Conservation (phyloP, 805 yeast genomes). For the Candida easanensis region DNA sequence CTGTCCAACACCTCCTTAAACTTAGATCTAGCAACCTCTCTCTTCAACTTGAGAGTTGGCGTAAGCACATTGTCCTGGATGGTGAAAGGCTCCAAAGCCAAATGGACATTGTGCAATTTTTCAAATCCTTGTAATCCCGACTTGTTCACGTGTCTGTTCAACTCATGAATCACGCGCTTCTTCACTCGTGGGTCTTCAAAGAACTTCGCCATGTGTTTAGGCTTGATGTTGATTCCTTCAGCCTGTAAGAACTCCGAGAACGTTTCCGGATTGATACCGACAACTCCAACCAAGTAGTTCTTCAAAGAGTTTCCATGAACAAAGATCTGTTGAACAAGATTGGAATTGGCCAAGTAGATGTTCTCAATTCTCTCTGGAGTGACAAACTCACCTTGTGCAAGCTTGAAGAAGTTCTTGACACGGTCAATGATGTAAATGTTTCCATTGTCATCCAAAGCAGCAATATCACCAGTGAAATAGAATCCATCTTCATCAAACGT, state of each 20-base stretch:
- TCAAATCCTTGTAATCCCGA: slow-evolving; percentile 39
- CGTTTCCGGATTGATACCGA: slow-evolving; percentile 48
- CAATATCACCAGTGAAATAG: slow-evolving; percentile 61
- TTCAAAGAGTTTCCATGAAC: slow-evolving; percentile 56
- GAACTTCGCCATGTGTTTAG: slow-evolving; percentile 2
- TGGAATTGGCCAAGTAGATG: slow-evolving; percentile 42
- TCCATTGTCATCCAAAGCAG: slow-evolving; percentile 41
- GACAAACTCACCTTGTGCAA: slow-evolving; percentile 54
- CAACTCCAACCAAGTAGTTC: slow-evolving; percentile 48
- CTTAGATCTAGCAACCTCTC: slow-evolving; percentile 44
- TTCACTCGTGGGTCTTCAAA: slow-evolving; percentile 5
- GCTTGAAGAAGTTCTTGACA: slow-evolving; percentile 55
- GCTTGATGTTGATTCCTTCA: slow-evolving; percentile 4
- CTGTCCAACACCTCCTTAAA: slow-evolving; percentile 38
- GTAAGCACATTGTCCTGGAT: slow-evolving; percentile 59
- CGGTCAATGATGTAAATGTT: slow-evolving; percentile 51
- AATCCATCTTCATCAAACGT: slow-evolving; percentile 47
- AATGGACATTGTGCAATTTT: slow-evolving; percentile 50
- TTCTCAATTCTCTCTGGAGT: slow-evolving; percentile 69
- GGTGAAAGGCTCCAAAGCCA: slow-evolving; percentile 57
- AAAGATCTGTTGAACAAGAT: slow-evolving; percentile 43
- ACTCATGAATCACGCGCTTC: slow-evolving; percentile 7
- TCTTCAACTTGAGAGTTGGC: slow-evolving; percentile 59
- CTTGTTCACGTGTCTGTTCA: slow-evolving; percentile 7
- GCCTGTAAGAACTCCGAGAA: slow-evolving; percentile 13